phyloP scores from a whole-genome alignment of 176 grass and related monocot species.

The Pharus latifolius region DNA sequence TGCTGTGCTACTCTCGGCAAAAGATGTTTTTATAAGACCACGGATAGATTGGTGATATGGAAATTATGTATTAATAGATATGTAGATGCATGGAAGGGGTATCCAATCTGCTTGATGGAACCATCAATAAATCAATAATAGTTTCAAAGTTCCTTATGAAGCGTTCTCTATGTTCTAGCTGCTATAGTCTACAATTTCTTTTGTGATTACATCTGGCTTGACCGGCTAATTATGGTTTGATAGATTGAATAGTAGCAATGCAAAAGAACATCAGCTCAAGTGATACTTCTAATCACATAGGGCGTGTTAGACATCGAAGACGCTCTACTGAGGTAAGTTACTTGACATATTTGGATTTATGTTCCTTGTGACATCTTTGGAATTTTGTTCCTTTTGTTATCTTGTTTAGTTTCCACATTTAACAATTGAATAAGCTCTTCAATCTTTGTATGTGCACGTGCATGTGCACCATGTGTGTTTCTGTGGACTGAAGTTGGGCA shows the following conservation, averaged over 20 bases:
- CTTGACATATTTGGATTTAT: background rate
- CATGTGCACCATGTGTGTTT: background rate
- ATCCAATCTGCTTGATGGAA: background rate
- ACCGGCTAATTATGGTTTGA: background rate
- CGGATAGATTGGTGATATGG: too few species aligned
- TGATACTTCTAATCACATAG: constrained; percentile 26
- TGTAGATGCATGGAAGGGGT: too few species aligned
- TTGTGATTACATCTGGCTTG: background rate
- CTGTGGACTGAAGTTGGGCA: background rate
- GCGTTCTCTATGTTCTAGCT: background rate
- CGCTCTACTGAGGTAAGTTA: constrained; percentile 33
- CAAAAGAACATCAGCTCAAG: constrained; percentile 35
- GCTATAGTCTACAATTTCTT: background rate
- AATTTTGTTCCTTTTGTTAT: background rate
- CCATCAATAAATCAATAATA: background rate
- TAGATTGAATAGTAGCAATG: constrained; percentile 38
- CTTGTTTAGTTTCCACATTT: background rate
- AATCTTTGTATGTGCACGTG: background rate
- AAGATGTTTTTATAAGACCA: too few species aligned
- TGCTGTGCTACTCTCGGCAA: too few species aligned
- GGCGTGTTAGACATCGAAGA: constrained; percentile 46
- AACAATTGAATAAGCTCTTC: background rate
- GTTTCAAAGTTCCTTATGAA: background rate
- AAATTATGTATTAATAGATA: too few species aligned
- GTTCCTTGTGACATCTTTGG: background rate